These are phyloP conservation scores for Kwoniella europaea DNA, from an alignment of 768 basidiomycete species.

Conservation along the genomic window DNA sequence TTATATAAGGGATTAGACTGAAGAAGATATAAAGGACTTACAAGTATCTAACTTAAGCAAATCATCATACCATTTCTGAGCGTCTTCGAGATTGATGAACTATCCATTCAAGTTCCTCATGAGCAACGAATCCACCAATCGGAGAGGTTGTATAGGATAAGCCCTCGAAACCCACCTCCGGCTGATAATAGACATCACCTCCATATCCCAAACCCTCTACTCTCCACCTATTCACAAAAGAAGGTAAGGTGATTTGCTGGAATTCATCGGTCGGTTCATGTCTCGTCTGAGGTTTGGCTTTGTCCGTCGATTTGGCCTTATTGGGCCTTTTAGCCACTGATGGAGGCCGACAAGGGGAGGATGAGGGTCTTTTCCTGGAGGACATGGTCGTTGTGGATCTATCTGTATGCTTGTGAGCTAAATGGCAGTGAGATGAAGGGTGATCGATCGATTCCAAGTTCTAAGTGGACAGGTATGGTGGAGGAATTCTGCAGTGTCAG, in stretches of 20 bases:
- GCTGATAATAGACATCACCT: conserved; percentile 50
- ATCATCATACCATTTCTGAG: conserved; percentile 56
- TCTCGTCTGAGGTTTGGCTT: not conserved
- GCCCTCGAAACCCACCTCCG: conserved; percentile 29
- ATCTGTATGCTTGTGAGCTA: not conserved
- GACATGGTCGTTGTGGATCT: not conserved
- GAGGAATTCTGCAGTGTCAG: conserved; percentile 2
- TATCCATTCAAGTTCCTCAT: conserved; percentile 7
- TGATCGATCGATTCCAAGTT: not conserved
- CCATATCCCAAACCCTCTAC: conserved; percentile 37
- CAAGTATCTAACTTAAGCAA: conserved; percentile 57
- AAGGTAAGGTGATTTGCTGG: conserved; percentile 39
- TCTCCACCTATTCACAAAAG: conserved; percentile 35
- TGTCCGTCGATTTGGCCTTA: not conserved
- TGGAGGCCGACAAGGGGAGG: conserved; percentile 3
- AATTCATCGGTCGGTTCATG: conserved; percentile 39
- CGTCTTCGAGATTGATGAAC: conserved; percentile 52
- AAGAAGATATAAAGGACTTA: conserved; percentile 29
- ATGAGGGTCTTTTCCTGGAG: conserved; percentile 6
- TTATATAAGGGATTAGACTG: too few species aligned
- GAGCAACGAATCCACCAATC: too few species aligned
- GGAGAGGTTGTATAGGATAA: too few species aligned
- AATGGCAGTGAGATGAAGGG: not conserved
- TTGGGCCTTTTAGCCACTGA: not conserved
- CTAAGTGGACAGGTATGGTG: conserved; percentile 15